Base-by-base conservation (phyloP, 805 yeast species). In the Teunomyces panamensis region DNA sequence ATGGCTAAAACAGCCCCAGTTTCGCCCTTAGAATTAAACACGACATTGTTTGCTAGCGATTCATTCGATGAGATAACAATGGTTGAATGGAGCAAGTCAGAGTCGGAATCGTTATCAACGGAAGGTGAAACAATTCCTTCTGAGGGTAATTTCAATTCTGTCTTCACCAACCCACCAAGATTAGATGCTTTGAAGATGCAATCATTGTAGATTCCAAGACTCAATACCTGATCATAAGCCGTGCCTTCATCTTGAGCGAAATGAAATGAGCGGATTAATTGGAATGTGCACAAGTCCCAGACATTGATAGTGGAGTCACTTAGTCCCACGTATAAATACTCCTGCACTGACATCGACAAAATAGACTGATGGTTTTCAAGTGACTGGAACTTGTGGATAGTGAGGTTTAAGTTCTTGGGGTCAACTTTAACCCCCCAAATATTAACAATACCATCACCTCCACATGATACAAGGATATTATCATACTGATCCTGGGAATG, bases 381-480 rank as follows among this genome's bases (percentile, higher is more conserved):
- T 7, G 73, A 60, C 16, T 69, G 66, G 34, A 60, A 34, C 42
- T 59, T 60, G 16, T 44, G 17, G 47, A 55, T 46, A 35, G 51
- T 26, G 14, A 46, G 30, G 11, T 30, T 26, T 9, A 42, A 48
- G 2, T 41, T 39, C 3, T 36, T 43, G 3, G 29, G 34, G 5
- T 45, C 44, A 1, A 26, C 34, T 9, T 47, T 45, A n/a, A 68
- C 46, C 0, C 80, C 78, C 98, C 98, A 92, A 9, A 89, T 63
- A 56, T 88, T 88, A n/a, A 86, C 79, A 7, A 78, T 56, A 0
- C 97, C 98, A 67, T 94, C 98, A 41, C 98, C 98, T 44, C 96
- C 96, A 26, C 95, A 37, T 4, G 41, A 37, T 20, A 37, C 28
- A n/a, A 37, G 41, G 13, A 62, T 48, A 39, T 52, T 48, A 9